phyloP scores from a whole-genome alignment of 2,329 filamentous ascomycete genomes.

The Colletotrichum ledebouriae region DNA sequence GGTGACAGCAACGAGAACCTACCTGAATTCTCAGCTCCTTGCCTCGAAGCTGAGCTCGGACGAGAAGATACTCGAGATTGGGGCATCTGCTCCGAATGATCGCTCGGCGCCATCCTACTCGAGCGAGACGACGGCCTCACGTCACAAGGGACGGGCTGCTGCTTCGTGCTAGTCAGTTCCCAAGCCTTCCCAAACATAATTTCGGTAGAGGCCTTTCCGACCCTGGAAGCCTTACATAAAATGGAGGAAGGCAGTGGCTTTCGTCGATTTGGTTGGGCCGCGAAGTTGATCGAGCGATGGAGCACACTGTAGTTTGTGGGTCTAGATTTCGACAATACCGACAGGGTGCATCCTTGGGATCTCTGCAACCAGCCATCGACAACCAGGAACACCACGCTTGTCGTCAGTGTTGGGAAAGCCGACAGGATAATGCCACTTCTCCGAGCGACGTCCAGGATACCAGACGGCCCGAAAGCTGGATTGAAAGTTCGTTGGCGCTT shows the following conservation, averaged over 20 bases:
- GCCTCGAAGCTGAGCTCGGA: neutral
- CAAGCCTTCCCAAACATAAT: constrained; percentile 30
- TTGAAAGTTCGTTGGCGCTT: constrained; percentile 30
- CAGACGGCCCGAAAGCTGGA: constrained; percentile 12
- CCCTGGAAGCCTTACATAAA: neutral
- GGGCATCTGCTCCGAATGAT: constrained; percentile 15
- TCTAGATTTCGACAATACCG: constrained; percentile 24
- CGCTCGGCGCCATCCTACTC: constrained; percentile 28
- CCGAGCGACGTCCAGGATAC: constrained; percentile 10
- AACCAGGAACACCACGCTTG: constrained; percentile 25
- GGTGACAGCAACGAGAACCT: neutral
- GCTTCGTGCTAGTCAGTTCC: constrained; percentile 37
- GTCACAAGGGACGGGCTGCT: constrained; percentile 32
- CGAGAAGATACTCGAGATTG: constrained; percentile 21
- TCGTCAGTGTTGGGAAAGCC: constrained; percentile 12
- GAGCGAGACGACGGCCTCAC: constrained; percentile 29
- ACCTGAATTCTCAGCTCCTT: constrained; percentile 14
- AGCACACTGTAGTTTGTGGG: constrained; percentile 37
- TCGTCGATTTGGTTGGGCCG: constrained; percentile 20
- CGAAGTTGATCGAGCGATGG: constrained; percentile 37
- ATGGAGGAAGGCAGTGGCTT: constrained; percentile 1
- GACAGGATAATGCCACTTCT: constrained; percentile 11
- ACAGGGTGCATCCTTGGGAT: constrained; percentile 40
- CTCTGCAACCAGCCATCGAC: constrained; percentile 31
- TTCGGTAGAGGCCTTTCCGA: constrained; percentile 26